phyloP scores from a whole-genome alignment of 129 eudicot genomes.

The Erigeron canadensis region DNA sequence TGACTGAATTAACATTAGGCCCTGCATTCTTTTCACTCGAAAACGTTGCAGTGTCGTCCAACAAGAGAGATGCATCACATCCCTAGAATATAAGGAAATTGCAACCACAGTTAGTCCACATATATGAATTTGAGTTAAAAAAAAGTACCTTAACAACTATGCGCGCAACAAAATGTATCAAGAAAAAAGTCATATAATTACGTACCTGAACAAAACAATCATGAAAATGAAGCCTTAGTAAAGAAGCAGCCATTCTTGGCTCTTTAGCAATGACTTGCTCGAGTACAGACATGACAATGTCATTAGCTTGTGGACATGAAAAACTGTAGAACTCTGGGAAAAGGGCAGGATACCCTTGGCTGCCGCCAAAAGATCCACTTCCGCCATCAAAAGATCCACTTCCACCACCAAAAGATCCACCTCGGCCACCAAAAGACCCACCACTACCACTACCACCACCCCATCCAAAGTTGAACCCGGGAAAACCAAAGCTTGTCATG shows the following conservation, averaged over 20 bases:
- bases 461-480: conserved; percentile 53
- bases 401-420: conserved; percentile 26
- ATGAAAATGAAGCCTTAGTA: conserved; percentile 93
- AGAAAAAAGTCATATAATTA: background rate
- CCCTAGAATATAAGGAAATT: conserved; percentile 47
- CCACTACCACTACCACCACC: conserved; percentile 43
- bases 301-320: conserved; percentile 91
- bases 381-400: conserved; percentile 29
- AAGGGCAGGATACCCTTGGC: conserved; percentile 48
- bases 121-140: background rate
- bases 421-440: conserved; percentile 31
- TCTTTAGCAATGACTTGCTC: conserved; percentile 66
- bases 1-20: conserved; percentile 77
- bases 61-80: conserved; percentile 87
- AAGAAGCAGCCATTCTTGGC: conserved; percentile 91
- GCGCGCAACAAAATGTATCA: conserved; percentile 7
- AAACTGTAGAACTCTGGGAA: conserved; percentile 61
- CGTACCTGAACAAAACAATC: conserved; percentile 85
- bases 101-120: background rate
- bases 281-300: conserved; percentile 83
- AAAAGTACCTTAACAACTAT: background rate
- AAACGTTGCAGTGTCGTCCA: conserved; percentile 60
- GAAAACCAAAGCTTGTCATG: conserved; percentile 44
- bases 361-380: conserved; percentile 23
- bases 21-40: conserved; percentile 73